These are phyloP conservation scores for Centrapalus pauciflorus DNA, from an alignment of 129 eudicot genomes.

Conservation along the genomic window DNA sequence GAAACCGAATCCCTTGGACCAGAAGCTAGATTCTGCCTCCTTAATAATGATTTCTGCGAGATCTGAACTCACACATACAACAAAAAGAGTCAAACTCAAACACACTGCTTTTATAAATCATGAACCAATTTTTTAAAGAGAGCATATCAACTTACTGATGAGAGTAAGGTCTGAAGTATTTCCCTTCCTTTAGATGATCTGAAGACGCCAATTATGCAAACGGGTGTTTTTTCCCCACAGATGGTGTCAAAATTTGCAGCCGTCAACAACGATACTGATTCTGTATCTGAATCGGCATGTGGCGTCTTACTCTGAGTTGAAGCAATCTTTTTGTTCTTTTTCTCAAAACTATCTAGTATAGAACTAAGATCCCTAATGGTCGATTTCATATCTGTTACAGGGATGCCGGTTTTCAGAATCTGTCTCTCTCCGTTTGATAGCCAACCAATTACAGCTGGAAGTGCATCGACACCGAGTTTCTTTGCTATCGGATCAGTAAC, in stretches of 20 bases:
- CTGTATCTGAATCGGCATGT: slow-evolving; percentile 34
- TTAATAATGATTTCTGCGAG: slow-evolving; percentile 63
- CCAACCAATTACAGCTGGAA: slow-evolving; percentile 96
- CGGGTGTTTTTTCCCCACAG: slow-evolving; percentile 72
- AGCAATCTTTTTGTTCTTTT: slow-evolving; percentile 59
- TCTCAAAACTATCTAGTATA: slow-evolving; percentile 68
- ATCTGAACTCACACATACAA: slow-evolving; percentile 37
- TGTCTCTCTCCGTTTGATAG: slow-evolving; percentile 81
- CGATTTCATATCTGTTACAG: slow-evolving; percentile 78
- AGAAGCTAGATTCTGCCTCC: slow-evolving; percentile 37
- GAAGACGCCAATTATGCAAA: slow-evolving; percentile 75
- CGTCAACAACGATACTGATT: slow-evolving; percentile 50
- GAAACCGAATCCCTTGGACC: slow-evolving; percentile 58
- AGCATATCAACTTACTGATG: slow-evolving; percentile 35
- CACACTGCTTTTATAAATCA: too few relatives aligned
- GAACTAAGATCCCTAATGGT: slow-evolving; percentile 60
- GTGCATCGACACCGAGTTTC: slow-evolving; percentile 57
- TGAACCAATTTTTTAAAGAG: too few relatives aligned
- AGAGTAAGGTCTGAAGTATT: slow-evolving; percentile 55
- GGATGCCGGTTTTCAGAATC: slow-evolving; percentile 59
- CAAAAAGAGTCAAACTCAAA: too few relatives aligned
- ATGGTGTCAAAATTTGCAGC: slow-evolving; percentile 50
- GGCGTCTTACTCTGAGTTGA: slow-evolving; percentile 36
- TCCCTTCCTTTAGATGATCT: slow-evolving; percentile 58
- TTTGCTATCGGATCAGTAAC: slow-evolving; percentile 54